Percentiles rank a stretch among this genome's conserved stretches.
phyloP scores from a whole-genome alignment of 805 yeast genomes.

The Cyberlindnera lachancei region DNA sequence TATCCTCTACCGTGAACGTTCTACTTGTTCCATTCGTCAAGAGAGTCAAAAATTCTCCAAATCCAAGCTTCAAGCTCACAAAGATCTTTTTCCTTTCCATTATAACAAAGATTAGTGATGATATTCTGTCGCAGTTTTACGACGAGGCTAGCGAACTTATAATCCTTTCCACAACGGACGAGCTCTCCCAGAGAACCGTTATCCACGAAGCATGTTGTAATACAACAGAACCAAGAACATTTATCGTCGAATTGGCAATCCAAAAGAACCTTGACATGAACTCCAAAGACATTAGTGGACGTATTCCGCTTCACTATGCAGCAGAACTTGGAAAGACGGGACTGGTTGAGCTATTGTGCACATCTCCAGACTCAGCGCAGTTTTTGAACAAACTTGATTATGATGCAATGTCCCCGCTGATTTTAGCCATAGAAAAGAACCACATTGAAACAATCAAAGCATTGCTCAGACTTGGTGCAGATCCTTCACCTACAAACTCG shows the following conservation, averaged over 20 bases:
- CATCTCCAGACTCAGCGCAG: conserved; percentile 20
- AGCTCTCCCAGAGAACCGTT: conserved; percentile 63
- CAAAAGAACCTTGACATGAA: conserved; percentile 23
- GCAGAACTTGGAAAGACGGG: conserved; percentile 49
- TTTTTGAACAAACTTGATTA: conserved; percentile 45
- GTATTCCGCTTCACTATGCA: conserved; percentile 85
- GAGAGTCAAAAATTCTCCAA: conserved; percentile 32
- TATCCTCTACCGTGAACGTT: conserved; percentile 28
- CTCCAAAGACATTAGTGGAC: conserved; percentile 58
- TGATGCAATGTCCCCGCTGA: conserved; percentile 74
- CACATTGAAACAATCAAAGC: conserved; percentile 47
- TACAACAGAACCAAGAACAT: conserved; percentile 14
- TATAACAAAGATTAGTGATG: conserved; percentile 51
- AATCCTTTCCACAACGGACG: conserved; percentile 60
- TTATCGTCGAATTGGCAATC: conserved; percentile 18
- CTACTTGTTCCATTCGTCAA: conserved; percentile 38
- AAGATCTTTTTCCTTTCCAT: conserved; percentile 68
- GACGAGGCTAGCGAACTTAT: conserved; percentile 34
- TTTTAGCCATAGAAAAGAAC: conserved; percentile 68
- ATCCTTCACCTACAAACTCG: conserved; percentile 39
- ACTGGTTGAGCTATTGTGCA: conserved; percentile 31
- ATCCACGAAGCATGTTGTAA: conserved; percentile 56
- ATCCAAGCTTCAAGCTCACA: conserved; percentile 44
- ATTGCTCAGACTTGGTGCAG: conserved; percentile 40
- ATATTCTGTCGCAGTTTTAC: conserved; percentile 41